phyloP scores from a whole-genome alignment of 1,284 basidiomycete species.

The Cryptococcus amylolentus region DNA sequence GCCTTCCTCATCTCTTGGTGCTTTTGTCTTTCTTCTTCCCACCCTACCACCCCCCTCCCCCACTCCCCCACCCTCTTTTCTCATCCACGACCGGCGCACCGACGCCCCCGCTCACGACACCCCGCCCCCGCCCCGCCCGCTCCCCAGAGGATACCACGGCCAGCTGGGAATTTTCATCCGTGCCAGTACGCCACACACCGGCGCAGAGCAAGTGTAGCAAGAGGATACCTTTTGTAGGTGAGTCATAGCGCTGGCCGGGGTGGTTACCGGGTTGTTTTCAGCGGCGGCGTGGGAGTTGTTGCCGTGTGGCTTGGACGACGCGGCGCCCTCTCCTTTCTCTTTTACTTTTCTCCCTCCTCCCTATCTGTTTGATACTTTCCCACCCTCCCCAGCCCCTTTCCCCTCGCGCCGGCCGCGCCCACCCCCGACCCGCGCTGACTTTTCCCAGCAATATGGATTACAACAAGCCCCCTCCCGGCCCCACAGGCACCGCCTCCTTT shows the following conservation, averaged over 20 bases:
- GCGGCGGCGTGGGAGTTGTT: too few relatives aligned
- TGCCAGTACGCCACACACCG: background rate
- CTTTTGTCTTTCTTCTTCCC: background rate
- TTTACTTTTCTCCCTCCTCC: too few relatives aligned
- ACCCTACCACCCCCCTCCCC: background rate
- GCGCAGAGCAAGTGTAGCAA: background rate
- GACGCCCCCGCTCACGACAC: background rate
- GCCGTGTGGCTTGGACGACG: too few relatives aligned
- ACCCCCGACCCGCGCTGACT: too few relatives aligned
- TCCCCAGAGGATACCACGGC: background rate
- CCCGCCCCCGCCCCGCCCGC: background rate
- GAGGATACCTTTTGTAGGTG: background rate
- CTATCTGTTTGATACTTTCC: too few relatives aligned
- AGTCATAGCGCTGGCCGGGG: background rate
- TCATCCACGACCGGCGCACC: background rate
- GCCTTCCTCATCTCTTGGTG: background rate
- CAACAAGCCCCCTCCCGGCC: slow-evolving; percentile 28
- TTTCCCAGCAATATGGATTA: slow-evolving; percentile 25
- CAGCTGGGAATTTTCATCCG: background rate
- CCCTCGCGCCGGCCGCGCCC: too few relatives aligned
- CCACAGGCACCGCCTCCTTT: slow-evolving; percentile 33
- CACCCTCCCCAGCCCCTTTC: too few relatives aligned
- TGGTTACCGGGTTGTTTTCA: too few relatives aligned
- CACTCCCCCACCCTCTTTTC: background rate
- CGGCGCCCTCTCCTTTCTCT: too few relatives aligned